Conservation (phyloP, 1,284 basidiomycete genomes). For the Sporisorium exsertum region DNA sequence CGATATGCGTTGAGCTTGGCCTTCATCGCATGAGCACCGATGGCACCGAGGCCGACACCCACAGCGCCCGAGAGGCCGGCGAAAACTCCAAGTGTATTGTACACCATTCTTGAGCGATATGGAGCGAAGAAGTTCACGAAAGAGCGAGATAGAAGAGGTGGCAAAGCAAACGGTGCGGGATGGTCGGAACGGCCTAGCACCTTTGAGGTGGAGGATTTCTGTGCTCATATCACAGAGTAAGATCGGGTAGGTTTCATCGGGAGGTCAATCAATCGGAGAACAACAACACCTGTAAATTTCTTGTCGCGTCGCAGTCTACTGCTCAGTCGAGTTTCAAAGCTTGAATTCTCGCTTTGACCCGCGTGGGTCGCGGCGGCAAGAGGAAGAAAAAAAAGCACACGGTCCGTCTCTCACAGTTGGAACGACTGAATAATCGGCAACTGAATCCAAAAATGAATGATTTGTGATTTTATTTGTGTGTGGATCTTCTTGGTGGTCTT, state of each 20-base stretch:
- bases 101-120: conserved; percentile 26
- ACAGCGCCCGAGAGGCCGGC: conserved; percentile 57
- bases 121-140: background rate
- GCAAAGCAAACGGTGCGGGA: background rate
- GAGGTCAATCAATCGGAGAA: background rate
- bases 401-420: background rate
- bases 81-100: conserved; percentile 48
- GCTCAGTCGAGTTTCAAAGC: background rate
- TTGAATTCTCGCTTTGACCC: background rate
- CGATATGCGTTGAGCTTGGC: conserved; percentile 58
- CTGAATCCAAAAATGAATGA: background rate
- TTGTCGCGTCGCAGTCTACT: background rate
- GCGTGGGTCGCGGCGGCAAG: background rate
- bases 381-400: background rate
- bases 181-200: background rate
- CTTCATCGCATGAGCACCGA: conserved; percentile 66
- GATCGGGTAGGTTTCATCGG: background rate
- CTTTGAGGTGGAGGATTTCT: background rate
- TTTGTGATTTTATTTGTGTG: background rate
- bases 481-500: conserved; percentile 4
- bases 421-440: background rate
- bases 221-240: no score
- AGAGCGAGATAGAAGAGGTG: background rate
- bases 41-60: conserved; percentile 56
- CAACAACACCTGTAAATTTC: no score